These are phyloP conservation scores for Diaporthe ilicicola DNA, from an alignment of 2,329 filamentous ascomycete genomes.

Conservation along the genomic window DNA sequence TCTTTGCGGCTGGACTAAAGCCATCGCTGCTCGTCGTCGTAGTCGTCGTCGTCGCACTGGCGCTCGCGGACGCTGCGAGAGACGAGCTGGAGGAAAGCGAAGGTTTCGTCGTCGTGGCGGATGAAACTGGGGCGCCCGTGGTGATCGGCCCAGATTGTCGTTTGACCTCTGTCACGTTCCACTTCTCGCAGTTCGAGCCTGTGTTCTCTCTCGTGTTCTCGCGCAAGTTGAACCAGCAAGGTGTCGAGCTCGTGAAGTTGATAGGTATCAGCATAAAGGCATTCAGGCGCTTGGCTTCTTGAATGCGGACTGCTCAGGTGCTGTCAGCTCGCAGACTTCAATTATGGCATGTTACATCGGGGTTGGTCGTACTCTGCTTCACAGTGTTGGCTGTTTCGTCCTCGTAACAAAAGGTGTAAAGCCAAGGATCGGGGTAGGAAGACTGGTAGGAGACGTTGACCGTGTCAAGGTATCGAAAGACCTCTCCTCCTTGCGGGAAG, in stretches of 20 bases:
- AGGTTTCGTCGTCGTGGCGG: not conserved
- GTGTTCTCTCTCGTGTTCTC: not conserved
- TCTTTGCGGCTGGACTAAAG: not conserved
- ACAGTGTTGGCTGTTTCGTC: constrained; percentile 7
- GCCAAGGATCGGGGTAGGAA: not conserved
- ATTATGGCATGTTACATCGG: not conserved
- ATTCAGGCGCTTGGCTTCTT: constrained; percentile 8
- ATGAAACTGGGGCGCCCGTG: not conserved
- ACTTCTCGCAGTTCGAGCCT: not conserved
- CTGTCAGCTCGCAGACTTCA: not conserved
- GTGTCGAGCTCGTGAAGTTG: not conserved
- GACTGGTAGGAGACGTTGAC: constrained; percentile 26
- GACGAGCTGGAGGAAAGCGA: not conserved
- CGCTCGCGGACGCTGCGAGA: not conserved
- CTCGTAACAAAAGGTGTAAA: constrained; percentile 6
- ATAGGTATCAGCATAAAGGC: not conserved
- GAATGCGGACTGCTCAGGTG: not conserved
- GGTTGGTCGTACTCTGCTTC: not conserved
- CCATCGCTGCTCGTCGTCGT: not conserved
- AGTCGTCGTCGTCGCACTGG: not conserved
- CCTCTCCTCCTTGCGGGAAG: constrained; percentile 14
- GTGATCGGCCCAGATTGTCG: not conserved
- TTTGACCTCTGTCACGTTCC: not conserved
- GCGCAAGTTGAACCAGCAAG: constrained; percentile 24
- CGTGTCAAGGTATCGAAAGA: constrained; percentile 16